Percentiles rank a stretch among this genome's conserved stretches.
phyloP scores from a whole-genome alignment of 805 yeast genomes.

The Tanozyma kutaoensis region DNA sequence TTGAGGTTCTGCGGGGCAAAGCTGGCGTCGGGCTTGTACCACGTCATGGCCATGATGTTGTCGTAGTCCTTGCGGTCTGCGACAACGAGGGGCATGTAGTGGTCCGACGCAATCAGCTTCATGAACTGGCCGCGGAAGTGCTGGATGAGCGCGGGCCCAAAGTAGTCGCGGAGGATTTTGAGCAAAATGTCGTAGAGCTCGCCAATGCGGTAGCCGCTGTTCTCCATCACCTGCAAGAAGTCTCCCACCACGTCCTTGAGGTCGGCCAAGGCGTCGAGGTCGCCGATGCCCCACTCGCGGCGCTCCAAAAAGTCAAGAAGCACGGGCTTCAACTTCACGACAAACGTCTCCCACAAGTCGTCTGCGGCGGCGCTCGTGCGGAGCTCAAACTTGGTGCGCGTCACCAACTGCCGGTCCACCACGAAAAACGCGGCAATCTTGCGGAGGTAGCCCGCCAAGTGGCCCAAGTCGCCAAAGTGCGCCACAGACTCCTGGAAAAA shows the following conservation, averaged over 20 bases:
- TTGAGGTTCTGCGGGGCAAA: constrained; percentile 31
- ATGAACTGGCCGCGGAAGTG: constrained; percentile 51
- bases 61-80: constrained; percentile 47
- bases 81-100: constrained; percentile 76
- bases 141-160: constrained; percentile 39
- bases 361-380: constrained; percentile 47
- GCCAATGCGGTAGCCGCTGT: constrained; percentile 45
- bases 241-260: constrained; percentile 56
- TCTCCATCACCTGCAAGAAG: constrained; percentile 66
- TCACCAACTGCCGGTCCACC: constrained; percentile 56
- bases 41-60: constrained; percentile 48
- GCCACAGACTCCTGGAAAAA: constrained; percentile 18
- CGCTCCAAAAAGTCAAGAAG: constrained; percentile 33
- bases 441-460: constrained; percentile 42
- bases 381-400: constrained; percentile 49
- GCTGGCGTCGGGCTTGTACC: constrained; percentile 47
- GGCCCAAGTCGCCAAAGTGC: constrained; percentile 13
- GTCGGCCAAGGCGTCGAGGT: constrained; percentile 31
- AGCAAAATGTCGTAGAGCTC: constrained; percentile 52
- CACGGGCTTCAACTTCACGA: constrained; percentile 44
- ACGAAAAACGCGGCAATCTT: constrained; percentile 67
- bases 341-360: constrained; percentile 67
- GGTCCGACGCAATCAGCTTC: constrained; percentile 58
- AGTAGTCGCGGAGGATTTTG: constrained; percentile 40
- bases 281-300: constrained; percentile 15